Evolutionary conservation across 352 stramenopile species (phyloP), one percentile per base, ranked within the genome.

Genomic region (Stephanocyclus meneghinianus): DNA sequence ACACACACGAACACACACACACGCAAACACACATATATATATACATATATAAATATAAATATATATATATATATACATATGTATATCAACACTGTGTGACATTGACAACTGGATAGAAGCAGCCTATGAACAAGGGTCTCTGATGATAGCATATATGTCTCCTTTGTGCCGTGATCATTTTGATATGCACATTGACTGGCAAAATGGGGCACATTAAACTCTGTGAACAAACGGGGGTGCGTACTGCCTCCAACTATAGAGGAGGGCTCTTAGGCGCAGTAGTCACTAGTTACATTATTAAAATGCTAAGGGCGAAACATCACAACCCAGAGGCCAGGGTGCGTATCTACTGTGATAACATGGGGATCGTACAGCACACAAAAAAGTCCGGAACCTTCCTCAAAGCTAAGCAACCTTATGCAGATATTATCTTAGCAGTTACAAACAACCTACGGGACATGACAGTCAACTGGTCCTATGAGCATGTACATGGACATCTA

Each of bases 231-330:
- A 66, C 35, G 3, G 44, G 18, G 15, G 13, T 16, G 0, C 5
- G 7, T 2, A 53, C 51, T 11, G 67, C 67, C 18, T 21, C 48
- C 6, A 75, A 75, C 40, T 68, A 74, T 45, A 30, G 47, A 8
- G 56, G 29, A 2, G 26, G 68, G 48, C 26, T 68, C 1, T 13
- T 75, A 21, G 67, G 53, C 13, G 67, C 55, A 0, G 30, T 65
- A n/a, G 3, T 50, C 37, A 8, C 44, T 15, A 37, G 50, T 13
- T 44, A 61, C 0, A 47, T 75, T n/a, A n/a, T n/a, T n/a, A n/a
- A n/a, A n/a, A n/a, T n/a, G n/a, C n/a, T n/a, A n/a, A n/a, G n/a
- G n/a, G n/a, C n/a, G n/a, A n/a, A n/a, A n/a, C n/a, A n/a, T n/a
- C n/a, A n/a, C n/a, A n/a, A n/a, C 1, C 15, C 68, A 29, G 13